Base-by-base conservation (phyloP, 2,329 filamentous ascomycete species). In the Zopfia rhizophila region DNA sequence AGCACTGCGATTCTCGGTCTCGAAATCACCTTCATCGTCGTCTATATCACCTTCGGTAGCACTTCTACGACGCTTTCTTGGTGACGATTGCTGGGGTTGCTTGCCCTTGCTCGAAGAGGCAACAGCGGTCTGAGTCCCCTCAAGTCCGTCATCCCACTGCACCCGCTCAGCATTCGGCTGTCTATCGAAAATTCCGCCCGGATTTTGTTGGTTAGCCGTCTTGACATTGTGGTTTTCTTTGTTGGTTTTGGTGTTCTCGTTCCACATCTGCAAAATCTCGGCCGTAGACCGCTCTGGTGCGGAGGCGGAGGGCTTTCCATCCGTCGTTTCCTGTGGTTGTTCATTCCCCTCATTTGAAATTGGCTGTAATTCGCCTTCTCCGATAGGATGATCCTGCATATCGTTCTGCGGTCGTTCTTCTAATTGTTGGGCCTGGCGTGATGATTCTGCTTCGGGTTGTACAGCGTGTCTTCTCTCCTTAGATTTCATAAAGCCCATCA, bases 21-120 rank as follows among this genome's bases (percentile, higher is more conserved):
- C 72, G 45, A 80, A 81, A 2, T 69, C 77, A 31, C 75, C 73
- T 7, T 78, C 75, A 3, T 62, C 58, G 3, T 71, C 63, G 7
- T 68, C 71, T 3, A 51, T 55, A 6, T 61, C 57, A 4, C 69
- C 65, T 2, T 60, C 55, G 8, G 65, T 68, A 63, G 61, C n/a
- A 43, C 48, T 29, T 50, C 63, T 44, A 46, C 56, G 31, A 36
- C 61, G 50, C 48, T 65, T 63, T 51, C 57, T 53, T 41, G 69
- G 44, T n/a, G 50, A 55, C 12, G 55, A 45, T 5, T 55, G 53
- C 16, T 58, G 45, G 40, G 63, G 57, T 56, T 70, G 53, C 42
- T 65, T 70, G 30, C 53, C 53, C 43, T 58, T 56, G n/a, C 43
- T 58, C 2, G 60, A 63, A 5, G 38, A 36, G 58, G 60, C 58